These are phyloP conservation scores for Clarireedia monteithiana DNA, from an alignment of 2,329 filamentous ascomycete species.

Conservation along the genomic window DNA sequence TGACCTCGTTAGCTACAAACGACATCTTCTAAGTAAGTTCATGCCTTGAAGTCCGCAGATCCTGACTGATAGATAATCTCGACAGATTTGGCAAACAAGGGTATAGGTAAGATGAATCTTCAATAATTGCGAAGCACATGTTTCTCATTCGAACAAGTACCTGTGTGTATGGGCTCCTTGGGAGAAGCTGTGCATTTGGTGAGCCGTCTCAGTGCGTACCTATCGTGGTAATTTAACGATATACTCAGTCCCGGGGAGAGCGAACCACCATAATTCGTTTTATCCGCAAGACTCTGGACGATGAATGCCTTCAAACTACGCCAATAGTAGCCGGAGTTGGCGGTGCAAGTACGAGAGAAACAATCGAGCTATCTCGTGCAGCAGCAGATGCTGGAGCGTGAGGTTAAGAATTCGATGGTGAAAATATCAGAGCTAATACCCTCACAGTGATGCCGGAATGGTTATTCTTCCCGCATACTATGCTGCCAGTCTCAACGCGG, in stretches of 20 bases:
- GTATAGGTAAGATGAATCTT: not conserved
- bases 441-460: not conserved
- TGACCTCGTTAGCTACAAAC: not conserved
- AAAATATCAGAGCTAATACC: not conserved
- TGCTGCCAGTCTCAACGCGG: not conserved
- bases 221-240: not conserved
- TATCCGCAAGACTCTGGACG: not conserved
- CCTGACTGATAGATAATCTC: not conserved
- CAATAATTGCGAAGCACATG: not conserved
- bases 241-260: not conserved
- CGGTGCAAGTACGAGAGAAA: not conserved
- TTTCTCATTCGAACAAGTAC: not conserved
- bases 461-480: not conserved
- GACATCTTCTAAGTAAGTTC: not conserved
- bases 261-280: not conserved
- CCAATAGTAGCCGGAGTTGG: not conserved
- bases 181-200: not conserved
- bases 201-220: not conserved
- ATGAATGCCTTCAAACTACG: not conserved
- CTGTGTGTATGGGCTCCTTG: not conserved
- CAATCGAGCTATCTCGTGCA: not conserved
- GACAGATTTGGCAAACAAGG: not conserved
- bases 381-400: not conserved
- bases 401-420: not conserved
- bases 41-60: not conserved